Percentiles rank a stretch among this genome's conserved stretches.
phyloP scores from a whole-genome alignment of 1,284 basidiomycete genomes.

The Ceratobasidium papillatum region DNA sequence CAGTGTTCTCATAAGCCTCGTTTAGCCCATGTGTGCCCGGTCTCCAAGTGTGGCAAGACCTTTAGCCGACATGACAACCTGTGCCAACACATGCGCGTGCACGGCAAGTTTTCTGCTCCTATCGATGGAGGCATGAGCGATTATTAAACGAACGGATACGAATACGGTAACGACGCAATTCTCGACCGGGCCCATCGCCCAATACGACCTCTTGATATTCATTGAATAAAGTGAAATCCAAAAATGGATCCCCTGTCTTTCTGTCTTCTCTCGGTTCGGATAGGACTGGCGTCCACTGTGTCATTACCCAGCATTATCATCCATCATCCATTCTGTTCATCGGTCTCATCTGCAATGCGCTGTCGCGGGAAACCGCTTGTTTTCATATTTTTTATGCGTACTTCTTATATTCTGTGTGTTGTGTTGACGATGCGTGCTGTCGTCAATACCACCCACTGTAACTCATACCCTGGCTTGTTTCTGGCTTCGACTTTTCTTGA shows the following conservation, averaged over 20 bases:
- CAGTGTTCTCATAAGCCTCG: slow-evolving; percentile 41
- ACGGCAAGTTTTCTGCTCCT: slow-evolving; percentile 50
- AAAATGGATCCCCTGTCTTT: slow-evolving; percentile 10
- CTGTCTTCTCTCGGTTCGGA: slow-evolving; percentile 24
- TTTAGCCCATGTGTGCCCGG: slow-evolving; percentile 77
- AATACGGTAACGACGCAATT: not conserved
- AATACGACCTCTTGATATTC: not conserved
- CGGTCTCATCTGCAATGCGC: slow-evolving; percentile 37
- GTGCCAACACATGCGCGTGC: slow-evolving; percentile 74
- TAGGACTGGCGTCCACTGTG: slow-evolving; percentile 41
- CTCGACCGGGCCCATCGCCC: not conserved
- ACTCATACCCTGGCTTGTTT: slow-evolving; percentile 27
- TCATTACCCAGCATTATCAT: slow-evolving; percentile 40
- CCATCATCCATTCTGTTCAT: slow-evolving; percentile 35
- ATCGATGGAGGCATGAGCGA: slow-evolving; percentile 35
- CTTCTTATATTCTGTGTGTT: slow-evolving; percentile 36
- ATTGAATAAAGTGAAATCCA: slow-evolving; percentile 28
- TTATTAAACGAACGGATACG: slow-evolving; percentile 8
- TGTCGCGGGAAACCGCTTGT: slow-evolving; percentile 37
- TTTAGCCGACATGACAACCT: slow-evolving; percentile 89
- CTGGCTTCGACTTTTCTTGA: slow-evolving; percentile 7
- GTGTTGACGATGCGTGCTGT: slow-evolving; percentile 13
- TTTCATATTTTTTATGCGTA: slow-evolving; percentile 42
- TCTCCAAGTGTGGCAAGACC: slow-evolving; percentile 78
- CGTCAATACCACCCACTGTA: slow-evolving; percentile 33